A percentile compares a stretch with the other conserved stretches of the same genome.
Evolutionary conservation across 768 basidiomycete species (phyloP).

Genomic region (Sporobolomyces roseus): DNA sequence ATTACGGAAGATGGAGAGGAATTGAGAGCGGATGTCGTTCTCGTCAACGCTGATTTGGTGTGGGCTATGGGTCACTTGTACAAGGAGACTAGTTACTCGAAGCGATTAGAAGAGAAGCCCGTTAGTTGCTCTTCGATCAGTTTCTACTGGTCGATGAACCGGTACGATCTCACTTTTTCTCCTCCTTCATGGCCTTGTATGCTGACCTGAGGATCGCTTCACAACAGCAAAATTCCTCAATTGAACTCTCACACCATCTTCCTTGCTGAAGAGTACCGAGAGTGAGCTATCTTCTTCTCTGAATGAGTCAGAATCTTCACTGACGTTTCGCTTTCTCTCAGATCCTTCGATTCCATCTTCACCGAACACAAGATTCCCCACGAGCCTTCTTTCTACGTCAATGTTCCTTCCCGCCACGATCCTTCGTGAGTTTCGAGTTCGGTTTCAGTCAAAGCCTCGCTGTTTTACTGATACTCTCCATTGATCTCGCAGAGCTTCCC

Average conservation of each 20-base stretch:
- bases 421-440: slow-evolving; percentile 36
- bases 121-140: slow-evolving; percentile 51
- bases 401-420: slow-evolving; percentile 51
- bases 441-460: too few species aligned
- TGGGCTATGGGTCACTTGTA: slow-evolving; percentile 52
- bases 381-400: slow-evolving; percentile 53
- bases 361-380: slow-evolving; percentile 50
- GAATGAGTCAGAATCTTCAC: slow-evolving; percentile 40
- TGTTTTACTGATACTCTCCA: too few species aligned
- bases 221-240: slow-evolving; percentile 35
- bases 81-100: slow-evolving; percentile 39
- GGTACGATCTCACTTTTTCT: slow-evolving; percentile 33
- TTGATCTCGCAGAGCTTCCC: slow-evolving; percentile 47
- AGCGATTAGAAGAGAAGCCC: slow-evolving; percentile 37
- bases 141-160: slow-evolving; percentile 53
- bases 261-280: slow-evolving; percentile 52
- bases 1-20: slow-evolving; percentile 46
- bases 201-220: neutral
- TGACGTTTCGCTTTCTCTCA: too few species aligned
- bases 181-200: too few species aligned
- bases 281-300: slow-evolving; percentile 36
- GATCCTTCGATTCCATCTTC: slow-evolving; percentile 52
- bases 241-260: slow-evolving; percentile 53
- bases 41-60: slow-evolving; percentile 53
- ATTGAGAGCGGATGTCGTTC: slow-evolving; percentile 43